A percentile compares a stretch with the other conserved stretches of the same genome.
Evolutionary conservation across 2,329 filamentous ascomycete genomes (phyloP).

Genomic region (Calonectria naviculata): DNA sequence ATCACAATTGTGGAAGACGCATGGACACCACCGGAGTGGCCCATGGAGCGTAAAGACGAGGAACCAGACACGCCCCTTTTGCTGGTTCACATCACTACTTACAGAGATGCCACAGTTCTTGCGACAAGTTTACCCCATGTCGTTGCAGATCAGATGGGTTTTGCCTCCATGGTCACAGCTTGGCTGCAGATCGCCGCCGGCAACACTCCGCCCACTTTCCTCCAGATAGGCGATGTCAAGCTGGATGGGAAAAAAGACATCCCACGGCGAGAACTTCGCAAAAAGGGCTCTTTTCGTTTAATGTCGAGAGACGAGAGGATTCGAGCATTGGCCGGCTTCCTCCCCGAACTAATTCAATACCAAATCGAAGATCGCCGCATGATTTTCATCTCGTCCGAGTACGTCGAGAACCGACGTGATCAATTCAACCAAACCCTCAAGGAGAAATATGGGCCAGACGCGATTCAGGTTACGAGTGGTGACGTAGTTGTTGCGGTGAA

Average conservation of each 20-base stretch:
- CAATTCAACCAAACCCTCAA: not conserved
- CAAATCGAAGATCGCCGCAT: not conserved
- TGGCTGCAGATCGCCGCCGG: slow-evolving; percentile 1
- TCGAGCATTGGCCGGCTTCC: not conserved
- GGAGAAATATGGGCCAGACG: not conserved
- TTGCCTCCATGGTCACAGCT: slow-evolving; percentile 15
- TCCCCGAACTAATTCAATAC: not conserved
- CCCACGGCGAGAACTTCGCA: not conserved
- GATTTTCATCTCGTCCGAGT: not conserved
- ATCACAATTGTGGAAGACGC: slow-evolving; percentile 3
- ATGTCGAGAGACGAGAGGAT: not conserved
- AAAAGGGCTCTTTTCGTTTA: not conserved
- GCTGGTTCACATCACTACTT: slow-evolving; percentile 9
- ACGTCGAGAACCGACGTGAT: not conserved
- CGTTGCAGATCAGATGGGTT: slow-evolving; percentile 15
- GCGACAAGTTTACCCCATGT: not conserved
- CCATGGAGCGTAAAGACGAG: slow-evolving; percentile 18
- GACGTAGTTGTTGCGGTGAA: not conserved
- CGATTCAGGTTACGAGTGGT: not conserved
- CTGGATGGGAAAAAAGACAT: not conserved
- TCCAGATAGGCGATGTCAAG: not conserved
- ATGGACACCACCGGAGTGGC: slow-evolving; percentile 1
- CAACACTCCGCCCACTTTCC: not conserved
- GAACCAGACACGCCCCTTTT: slow-evolving; percentile 3
- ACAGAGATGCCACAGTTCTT: not conserved